Conservation (phyloP, 805 yeast genomes). For the Isabelozyma pseudorhagii region DNA sequence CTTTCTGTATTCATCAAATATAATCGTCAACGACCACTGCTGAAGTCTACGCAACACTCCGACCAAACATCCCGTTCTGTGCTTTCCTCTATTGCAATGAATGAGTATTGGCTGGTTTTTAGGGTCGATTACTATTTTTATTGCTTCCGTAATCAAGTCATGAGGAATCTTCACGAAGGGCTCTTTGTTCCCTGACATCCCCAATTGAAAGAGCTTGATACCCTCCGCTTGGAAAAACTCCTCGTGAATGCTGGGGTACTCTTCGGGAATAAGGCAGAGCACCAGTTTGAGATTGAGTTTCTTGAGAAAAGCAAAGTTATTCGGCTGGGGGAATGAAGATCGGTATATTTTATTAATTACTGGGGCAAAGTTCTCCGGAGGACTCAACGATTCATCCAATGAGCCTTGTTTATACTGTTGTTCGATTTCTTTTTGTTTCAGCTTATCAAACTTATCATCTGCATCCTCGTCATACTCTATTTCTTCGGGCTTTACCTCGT, state of each 20-base stretch:
- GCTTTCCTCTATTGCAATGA: conserved; percentile 96
- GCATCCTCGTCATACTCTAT: conserved; percentile 34
- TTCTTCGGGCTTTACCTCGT: conserved; percentile 14
- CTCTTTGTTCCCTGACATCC: conserved; percentile 93
- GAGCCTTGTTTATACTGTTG: conserved; percentile 10
- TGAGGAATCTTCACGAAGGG: conserved; percentile 77
- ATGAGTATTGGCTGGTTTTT: conserved; percentile 87
- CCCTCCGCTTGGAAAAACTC: conserved; percentile 59
- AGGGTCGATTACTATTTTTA: conserved; percentile 79
- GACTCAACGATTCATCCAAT: conserved; percentile 30
- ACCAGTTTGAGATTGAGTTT: conserved; percentile 67
- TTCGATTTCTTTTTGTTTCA: conserved; percentile 16
- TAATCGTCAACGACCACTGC: conserved; percentile 90
- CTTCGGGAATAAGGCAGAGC: conserved; percentile 85
- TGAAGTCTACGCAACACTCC: conserved; percentile 89
- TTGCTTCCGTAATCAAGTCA: conserved; percentile 72
- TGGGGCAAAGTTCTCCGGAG: conserved; percentile 91
- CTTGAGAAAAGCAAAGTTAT: conserved; percentile 69
- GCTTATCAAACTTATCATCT: conserved; percentile 37
- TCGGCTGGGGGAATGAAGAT: conserved; percentile 84
- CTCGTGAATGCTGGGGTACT: conserved; percentile 74
- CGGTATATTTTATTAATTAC: conserved; percentile 76
- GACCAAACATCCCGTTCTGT: conserved; percentile 92
- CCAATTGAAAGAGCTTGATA: conserved; percentile 78
- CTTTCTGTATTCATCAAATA: conserved; percentile 91